Percentiles rank a stretch among this genome's conserved stretches.
Conservation (phyloP, 768 basidiomycete genomes). For the Leccinum variicolor region DNA sequence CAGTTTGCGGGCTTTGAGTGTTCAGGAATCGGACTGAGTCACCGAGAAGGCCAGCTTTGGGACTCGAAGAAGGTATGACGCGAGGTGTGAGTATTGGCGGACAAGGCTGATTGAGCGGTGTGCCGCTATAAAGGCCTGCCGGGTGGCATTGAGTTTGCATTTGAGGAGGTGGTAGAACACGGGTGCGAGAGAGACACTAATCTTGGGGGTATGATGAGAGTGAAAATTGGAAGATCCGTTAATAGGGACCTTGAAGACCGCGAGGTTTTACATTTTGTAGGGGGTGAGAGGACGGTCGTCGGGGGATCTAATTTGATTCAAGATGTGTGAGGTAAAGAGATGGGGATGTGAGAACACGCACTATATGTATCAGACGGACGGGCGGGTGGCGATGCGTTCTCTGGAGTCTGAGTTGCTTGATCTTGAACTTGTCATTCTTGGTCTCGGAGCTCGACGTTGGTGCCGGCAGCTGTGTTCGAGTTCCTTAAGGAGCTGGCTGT, state of each 20-base stretch:
- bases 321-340: neutral
- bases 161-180: slow-evolving; percentile 6
- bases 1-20: slow-evolving; percentile 37
- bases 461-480: slow-evolving; percentile 58
- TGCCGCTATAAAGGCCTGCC: slow-evolving; percentile 9
- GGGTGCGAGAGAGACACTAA: slow-evolving; percentile 18
- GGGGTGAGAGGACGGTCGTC: slow-evolving; percentile 23
- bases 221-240: neutral
- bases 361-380: neutral
- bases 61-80: slow-evolving; percentile 22
- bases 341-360: neutral
- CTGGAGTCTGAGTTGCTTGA: slow-evolving; percentile 14
- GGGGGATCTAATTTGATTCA: slow-evolving; percentile 7
- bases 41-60: slow-evolving; percentile 11
- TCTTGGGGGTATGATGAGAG: slow-evolving; percentile 20
- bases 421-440: slow-evolving; percentile 27
- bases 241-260: slow-evolving; percentile 7
- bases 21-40: slow-evolving; percentile 30
- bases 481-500: slow-evolving; percentile 77
- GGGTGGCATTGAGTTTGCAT: slow-evolving; percentile 1
- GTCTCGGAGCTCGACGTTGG: slow-evolving; percentile 41
- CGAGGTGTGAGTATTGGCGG: slow-evolving; percentile 13
- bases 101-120: slow-evolving; percentile 10
- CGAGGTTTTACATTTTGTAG: slow-evolving; percentile 7
- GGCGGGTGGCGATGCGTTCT: slow-evolving; percentile 7